phyloP scores from a whole-genome alignment of 192 early-diverging fungal species.

The Linnemannia zychae region DNA sequence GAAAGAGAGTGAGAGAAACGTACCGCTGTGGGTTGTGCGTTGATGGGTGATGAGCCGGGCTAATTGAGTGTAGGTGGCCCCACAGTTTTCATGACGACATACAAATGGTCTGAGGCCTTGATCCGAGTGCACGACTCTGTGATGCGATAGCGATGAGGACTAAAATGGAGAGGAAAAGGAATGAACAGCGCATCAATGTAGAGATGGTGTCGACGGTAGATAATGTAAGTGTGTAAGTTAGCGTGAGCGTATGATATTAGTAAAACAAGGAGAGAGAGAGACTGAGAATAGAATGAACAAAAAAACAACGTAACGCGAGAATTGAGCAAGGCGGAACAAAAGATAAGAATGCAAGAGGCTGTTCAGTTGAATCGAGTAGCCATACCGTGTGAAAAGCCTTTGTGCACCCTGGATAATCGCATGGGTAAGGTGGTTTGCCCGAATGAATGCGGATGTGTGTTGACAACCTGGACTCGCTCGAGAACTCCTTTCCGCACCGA shows the following conservation, averaged over 20 bases:
- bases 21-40: conserved; percentile 42
- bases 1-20: neutral
- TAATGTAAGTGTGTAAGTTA: neutral
- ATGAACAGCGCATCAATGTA: neutral
- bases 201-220: neutral
- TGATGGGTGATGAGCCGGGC: conserved; percentile 51
- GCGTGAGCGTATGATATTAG: no score
- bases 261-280: neutral
- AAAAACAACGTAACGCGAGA: neutral
- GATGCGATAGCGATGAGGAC: conserved; percentile 51
- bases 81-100: conserved; percentile 46
- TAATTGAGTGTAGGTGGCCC: conserved; percentile 47
- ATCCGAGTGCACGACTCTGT: conserved; percentile 47
- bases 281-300: neutral
- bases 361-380: neutral
- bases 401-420: conserved; percentile 37
- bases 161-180: neutral
- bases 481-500: conserved; percentile 49
- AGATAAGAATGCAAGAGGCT: neutral
- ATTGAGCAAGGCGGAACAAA: neutral
- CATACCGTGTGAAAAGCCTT: conserved; percentile 51
- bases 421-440: conserved; percentile 44
- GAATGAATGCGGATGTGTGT: conserved; percentile 43
- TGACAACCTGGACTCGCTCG: conserved; percentile 28
- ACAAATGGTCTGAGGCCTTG: conserved; percentile 42